phyloP scores from a whole-genome alignment of 305 asterid genomes.

The Rubia tinctorum region DNA sequence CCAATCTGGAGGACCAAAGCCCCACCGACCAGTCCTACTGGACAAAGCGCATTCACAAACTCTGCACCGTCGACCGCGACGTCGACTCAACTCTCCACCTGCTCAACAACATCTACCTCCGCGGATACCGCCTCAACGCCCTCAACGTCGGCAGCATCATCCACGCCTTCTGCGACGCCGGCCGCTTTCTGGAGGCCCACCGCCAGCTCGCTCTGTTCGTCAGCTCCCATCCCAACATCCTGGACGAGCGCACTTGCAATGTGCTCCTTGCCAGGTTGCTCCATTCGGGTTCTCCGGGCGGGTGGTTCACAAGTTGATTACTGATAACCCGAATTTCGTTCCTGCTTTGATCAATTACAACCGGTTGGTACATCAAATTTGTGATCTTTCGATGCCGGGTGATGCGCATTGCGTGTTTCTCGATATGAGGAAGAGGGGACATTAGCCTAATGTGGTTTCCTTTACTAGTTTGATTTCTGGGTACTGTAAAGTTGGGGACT shows the following conservation, averaged over 20 bases:
- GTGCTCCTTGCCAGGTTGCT: slow-evolving; percentile 38
- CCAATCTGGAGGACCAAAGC: background rate
- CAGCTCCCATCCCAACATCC: background rate
- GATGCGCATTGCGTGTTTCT: slow-evolving; percentile 46
- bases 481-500: slow-evolving; percentile 47
- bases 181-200: slow-evolving; percentile 72
- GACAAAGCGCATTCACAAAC: slow-evolving; percentile 61
- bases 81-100: slow-evolving; percentile 62
- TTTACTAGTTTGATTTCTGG: slow-evolving; percentile 75
- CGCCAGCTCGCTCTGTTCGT: slow-evolving; percentile 1
- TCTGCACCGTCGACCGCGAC: slow-evolving; percentile 46
- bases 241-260: slow-evolving; percentile 36
- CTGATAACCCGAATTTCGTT: slow-evolving; percentile 62
- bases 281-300: slow-evolving; percentile 39
- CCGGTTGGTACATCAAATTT: slow-evolving; percentile 60
- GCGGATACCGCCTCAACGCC: slow-evolving; percentile 56
- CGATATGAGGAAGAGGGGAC: slow-evolving; percentile 61
- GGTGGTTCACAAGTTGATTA: slow-evolving; percentile 39
- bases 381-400: slow-evolving; percentile 33
- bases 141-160: slow-evolving; percentile 62
- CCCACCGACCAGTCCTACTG: slow-evolving; percentile 42
- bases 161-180: slow-evolving; percentile 60
- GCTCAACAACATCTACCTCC: slow-evolving; percentile 43
- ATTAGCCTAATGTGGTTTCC: slow-evolving; percentile 55
- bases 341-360: slow-evolving; percentile 75